Evolutionary conservation across 768 basidiomycete genomes (phyloP).

Genomic region (Saitozyma podzolica): DNA sequence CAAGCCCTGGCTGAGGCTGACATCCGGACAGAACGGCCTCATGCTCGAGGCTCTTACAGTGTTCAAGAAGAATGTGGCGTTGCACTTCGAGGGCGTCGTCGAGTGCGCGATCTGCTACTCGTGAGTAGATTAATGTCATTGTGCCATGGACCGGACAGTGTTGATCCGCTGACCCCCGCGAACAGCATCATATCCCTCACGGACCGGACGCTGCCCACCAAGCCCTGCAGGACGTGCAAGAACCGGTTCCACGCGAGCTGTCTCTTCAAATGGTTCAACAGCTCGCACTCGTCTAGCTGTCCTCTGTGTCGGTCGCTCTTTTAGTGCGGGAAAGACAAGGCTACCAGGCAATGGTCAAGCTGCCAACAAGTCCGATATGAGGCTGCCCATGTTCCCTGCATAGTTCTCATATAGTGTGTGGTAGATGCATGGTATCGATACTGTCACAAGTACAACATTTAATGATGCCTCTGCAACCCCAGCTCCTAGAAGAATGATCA

Average conservation of each 20-base stretch:
- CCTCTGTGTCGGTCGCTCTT: slow-evolving; percentile 75
- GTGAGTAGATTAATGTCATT: slow-evolving; percentile 20
- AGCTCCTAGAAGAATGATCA: too few species aligned
- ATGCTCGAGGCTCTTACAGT: slow-evolving; percentile 82
- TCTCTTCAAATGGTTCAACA: slow-evolving; percentile 68
- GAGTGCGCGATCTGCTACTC: slow-evolving; percentile 81
- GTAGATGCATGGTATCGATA: too few species aligned
- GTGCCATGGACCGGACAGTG: not conserved
- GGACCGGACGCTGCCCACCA: slow-evolving; percentile 82
- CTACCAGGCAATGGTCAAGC: too few species aligned
- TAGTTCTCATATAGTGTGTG: too few species aligned
- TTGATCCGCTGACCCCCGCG: slow-evolving; percentile 3
- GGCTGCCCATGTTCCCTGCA: too few species aligned
- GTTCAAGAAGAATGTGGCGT: slow-evolving; percentile 89
- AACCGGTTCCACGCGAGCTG: slow-evolving; percentile 91
- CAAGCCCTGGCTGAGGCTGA: slow-evolving; percentile 4
- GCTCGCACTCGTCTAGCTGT: slow-evolving; percentile 76
- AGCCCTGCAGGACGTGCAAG: slow-evolving; percentile 90
- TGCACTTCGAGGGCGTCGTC: slow-evolving; percentile 92
- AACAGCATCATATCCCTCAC: slow-evolving; percentile 82
- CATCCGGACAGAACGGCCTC: slow-evolving; percentile 70
- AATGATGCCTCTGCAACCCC: too few species aligned
- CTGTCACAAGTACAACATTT: too few species aligned
- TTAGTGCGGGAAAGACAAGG: slow-evolving; percentile 14
- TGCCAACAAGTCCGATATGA: too few species aligned